phyloP scores from a whole-genome alignment of 2,329 filamentous ascomycete genomes.

The Pseudogymnoascus sp. region DNA sequence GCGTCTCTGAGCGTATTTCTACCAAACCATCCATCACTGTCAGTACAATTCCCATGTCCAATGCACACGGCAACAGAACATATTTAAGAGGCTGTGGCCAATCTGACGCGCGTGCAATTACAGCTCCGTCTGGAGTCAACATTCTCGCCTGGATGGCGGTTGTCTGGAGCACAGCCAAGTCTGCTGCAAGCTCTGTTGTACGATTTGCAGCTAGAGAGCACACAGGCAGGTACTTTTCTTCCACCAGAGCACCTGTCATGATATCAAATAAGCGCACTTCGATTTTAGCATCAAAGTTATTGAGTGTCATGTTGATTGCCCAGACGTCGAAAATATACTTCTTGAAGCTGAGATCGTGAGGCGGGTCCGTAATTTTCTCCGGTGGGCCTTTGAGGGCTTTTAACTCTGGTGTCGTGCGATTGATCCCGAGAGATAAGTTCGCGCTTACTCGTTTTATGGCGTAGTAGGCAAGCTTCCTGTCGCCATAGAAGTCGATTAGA shows the following conservation, averaged over 20 bases:
- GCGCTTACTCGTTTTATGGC: slow-evolving; percentile 46
- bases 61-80: background rate
- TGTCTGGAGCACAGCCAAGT: background rate
- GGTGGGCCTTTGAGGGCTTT: background rate
- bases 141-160: background rate
- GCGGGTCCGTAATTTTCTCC: background rate
- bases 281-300: slow-evolving; percentile 13
- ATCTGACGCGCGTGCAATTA: slow-evolving; percentile 56
- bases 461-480: slow-evolving; percentile 69
- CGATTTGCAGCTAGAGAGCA: background rate
- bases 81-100: slow-evolving; percentile 66
- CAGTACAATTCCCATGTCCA: background rate
- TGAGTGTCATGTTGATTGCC: slow-evolving; percentile 18
- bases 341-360: slow-evolving; percentile 18
- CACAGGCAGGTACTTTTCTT: slow-evolving; percentile 37
- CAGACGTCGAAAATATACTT: slow-evolving; percentile 18
- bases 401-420: background rate
- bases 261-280: slow-evolving; percentile 51
- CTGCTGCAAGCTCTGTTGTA: background rate
- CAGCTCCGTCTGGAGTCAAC: slow-evolving; percentile 30
- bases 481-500: slow-evolving; percentile 67
- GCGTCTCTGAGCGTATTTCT: background rate
- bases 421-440: background rate
- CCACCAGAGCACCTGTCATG: slow-evolving; percentile 46
- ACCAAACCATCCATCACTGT: background rate